Evolutionary conservation across 148 eudicot species (phyloP).

Genomic region (Fagopyrum homotropicum): DNA sequence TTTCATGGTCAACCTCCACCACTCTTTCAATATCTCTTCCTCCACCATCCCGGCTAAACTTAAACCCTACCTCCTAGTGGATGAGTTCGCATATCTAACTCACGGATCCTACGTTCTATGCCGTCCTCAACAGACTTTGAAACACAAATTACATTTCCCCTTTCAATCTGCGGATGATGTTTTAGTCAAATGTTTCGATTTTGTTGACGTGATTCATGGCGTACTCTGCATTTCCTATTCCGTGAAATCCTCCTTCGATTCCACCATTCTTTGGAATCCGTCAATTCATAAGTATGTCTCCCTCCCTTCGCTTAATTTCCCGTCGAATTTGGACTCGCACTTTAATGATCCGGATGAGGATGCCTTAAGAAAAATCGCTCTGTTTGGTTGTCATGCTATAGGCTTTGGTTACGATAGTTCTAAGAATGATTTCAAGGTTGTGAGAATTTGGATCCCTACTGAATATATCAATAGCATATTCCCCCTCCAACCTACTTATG

Average conservation of each 20-base stretch:
- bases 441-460: not conserved
- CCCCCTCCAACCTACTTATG: not conserved
- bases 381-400: not conserved
- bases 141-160: not conserved
- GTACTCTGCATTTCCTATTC: not conserved
- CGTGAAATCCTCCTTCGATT: not conserved
- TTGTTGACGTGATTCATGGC: not conserved
- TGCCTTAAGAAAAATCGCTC: too few species aligned
- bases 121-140: not conserved
- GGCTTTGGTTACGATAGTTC: not conserved
- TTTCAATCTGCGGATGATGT: not conserved
- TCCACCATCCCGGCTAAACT: not conserved
- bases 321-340: too few species aligned
- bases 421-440: not conserved
- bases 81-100: not conserved
- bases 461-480: not conserved
- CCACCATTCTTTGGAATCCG: not conserved
- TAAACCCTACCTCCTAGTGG: too few species aligned
- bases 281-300: not conserved
- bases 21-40: not conserved
- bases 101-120: not conserved
- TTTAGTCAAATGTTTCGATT: not conserved
- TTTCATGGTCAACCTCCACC: not conserved
- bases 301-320: not conserved
- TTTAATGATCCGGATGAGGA: too few species aligned